Evolutionary conservation across 768 basidiomycete species (phyloP), one percentile per base, ranked within the genome.

Genomic region (Tubosaeta sp.): DNA sequence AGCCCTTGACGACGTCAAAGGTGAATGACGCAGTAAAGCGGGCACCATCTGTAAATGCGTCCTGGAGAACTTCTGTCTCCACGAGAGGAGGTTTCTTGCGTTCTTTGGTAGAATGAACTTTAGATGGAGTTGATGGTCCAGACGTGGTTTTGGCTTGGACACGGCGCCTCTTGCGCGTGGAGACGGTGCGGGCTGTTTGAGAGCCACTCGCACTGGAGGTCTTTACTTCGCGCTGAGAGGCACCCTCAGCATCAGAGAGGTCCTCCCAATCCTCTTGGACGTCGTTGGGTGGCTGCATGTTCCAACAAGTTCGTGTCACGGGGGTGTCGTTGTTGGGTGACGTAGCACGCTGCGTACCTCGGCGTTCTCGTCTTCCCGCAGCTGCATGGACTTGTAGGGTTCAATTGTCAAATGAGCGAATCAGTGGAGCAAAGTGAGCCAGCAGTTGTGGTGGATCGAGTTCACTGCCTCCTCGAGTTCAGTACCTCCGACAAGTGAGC

Each of bases 1-100:
- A 76, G 17, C 66, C 71, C 38, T 62, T 64, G 51, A 83, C 26
- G 33, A 89, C 65, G 59, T 81, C 79, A 22, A 79, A 60, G 17
- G 68, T 26, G 62, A 84, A 88, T 7, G 51, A 51, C 10, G 69
- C 46, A 3, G 71, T 62, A 41, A 58, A 69, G 48, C 54, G 65
- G 35, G 51, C 64, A 14, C 69, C 60, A 6, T 59, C 49, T 4
- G 61, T 49, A 13, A 64, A 29, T 1, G 58, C 58, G 50, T 59
- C 59, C 46, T 60, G 59, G 6, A 69, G 25, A 9, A 62, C 58
- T 25, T 65, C 61, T 29, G 50, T n/a, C 65, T 60, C 56, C 64
- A 76, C 41, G 48, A 54, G 31, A 31, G 50, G 68, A 12, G 2
- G 63, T 65, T 52, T 72, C 56, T 42, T 70, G 44, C 33, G 72